Evolutionary conservation across 2,329 filamentous ascomycete genomes (phyloP).

Genomic region (Ophiostoma tasmaniense): DNA sequence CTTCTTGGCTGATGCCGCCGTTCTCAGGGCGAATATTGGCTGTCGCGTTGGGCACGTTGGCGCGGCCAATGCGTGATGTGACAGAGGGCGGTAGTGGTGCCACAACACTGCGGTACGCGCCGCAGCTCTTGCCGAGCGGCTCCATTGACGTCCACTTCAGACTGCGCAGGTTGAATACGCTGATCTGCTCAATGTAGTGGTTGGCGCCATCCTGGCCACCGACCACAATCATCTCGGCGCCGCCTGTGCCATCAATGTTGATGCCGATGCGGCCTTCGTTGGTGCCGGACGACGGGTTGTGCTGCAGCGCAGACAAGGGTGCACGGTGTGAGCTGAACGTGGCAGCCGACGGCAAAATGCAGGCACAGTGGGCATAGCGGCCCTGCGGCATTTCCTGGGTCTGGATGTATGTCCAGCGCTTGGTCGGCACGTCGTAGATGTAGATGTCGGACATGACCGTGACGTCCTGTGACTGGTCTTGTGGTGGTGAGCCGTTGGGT

Average conservation of each 20-base stretch:
- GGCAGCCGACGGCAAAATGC: conserved; percentile 80
- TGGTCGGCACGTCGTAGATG: conserved; percentile 78
- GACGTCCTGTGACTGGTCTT: conserved; percentile 72
- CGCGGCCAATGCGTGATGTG: conserved; percentile 57
- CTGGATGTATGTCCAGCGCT: conserved; percentile 76
- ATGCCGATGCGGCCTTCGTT: conserved; percentile 85
- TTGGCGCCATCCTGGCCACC: conserved; percentile 96
- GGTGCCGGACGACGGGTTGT: conserved; percentile 74
- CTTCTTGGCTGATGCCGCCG: conserved; percentile 43
- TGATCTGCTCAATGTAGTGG: conserved; percentile 98
- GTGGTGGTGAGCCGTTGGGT: conserved; percentile 37
- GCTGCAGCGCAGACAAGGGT: conserved; percentile 76
- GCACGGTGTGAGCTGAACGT: conserved; percentile 78
- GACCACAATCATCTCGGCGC: conserved; percentile 94
- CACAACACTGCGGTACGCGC: conserved; percentile 91
- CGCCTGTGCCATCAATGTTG: conserved; percentile 80
- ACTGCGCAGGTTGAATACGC: conserved; percentile 91
- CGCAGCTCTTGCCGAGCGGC: conserved; percentile 80
- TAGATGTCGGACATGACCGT: conserved; percentile 98
- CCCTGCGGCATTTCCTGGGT: conserved; percentile 80
- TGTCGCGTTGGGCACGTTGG: conserved; percentile 33
- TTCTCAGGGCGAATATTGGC: conserved; percentile 33
- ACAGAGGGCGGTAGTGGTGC: conserved; percentile 66
- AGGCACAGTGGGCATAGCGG: conserved; percentile 92
- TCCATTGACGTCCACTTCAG: conserved; percentile 93